Evolutionary conservation across 495 filamentous ascomycete species (phyloP), one percentile per base, ranked within the genome.

Genomic region (Elasticomyces elasticus): DNA sequence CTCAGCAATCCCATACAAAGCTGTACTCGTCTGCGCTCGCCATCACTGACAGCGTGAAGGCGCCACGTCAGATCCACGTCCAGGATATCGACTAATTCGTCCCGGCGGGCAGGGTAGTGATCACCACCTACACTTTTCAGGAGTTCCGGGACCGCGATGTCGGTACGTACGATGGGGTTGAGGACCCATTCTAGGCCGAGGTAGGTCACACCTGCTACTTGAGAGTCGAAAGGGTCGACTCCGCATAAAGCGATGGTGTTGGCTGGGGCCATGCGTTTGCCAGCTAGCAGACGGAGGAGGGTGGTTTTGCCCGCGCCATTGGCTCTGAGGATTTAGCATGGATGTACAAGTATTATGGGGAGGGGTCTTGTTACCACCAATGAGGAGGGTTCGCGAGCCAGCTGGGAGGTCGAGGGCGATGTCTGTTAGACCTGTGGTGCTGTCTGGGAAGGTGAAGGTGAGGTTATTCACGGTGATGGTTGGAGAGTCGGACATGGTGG

Each of bases 271-370:
- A 99, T 83, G 22, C 89, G 87, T 69, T 95, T 97, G 56, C 92
- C 92, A n/a, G 86, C 85, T 41, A 94, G 78, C 27, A 88, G 75
- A 52, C 85, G 90, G 40, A 99, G 84, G 28, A 99, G 81, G 2
- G 92, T 97, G 20, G 94, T 97, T 66, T 99, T 99, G 38, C 92
- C 92, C 17, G 94, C 91, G 63, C 92, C 92, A 69, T 99, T 99
- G 54, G 94, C 84, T 87, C 61, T 62, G 54, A 27, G 57, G 56
- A 60, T 59, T 63, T 63, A 62, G 55, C 30, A 41, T 42, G 55
- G 11, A 22, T 24, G 37, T 53, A 7, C n/a, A 46, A 45, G 9
- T 22, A 43, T 24, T 44, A 35, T 35, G 22, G 46, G 37, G 35
- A 52, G 20, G 48, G n/a, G 22, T 6, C 17, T n/a, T 62, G 60